These are phyloP conservation scores for Acacia melanoxylon DNA, from an alignment of 306 rosid genomes.

Conservation along the genomic window DNA sequence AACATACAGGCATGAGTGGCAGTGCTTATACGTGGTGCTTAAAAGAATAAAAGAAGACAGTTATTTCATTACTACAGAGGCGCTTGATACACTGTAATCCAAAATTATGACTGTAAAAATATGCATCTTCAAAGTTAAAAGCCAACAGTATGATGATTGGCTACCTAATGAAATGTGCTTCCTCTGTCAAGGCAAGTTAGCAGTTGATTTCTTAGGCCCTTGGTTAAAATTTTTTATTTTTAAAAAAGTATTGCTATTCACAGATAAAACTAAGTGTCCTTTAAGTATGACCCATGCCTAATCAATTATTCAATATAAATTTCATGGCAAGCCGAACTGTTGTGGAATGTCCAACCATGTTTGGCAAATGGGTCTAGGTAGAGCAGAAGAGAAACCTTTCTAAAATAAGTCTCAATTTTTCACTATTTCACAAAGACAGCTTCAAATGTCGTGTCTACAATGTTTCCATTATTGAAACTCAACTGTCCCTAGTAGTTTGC, in stretches of 20 bases:
- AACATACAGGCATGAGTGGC: too few species aligned
- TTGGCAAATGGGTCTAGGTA: background rate
- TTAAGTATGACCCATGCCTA: conserved; percentile 1
- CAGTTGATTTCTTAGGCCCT: conserved; percentile 1
- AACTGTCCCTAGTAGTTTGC: background rate
- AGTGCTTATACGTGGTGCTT: too few species aligned
- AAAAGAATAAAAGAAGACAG: too few species aligned
- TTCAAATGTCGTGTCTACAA: background rate
- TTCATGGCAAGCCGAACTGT: background rate
- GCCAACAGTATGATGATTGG: background rate
- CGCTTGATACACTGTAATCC: too few species aligned
- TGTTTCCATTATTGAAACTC: background rate
- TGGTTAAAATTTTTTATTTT: background rate
- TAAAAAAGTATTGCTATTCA: background rate
- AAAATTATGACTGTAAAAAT: too few species aligned
- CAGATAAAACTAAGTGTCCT: background rate
- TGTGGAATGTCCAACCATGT: background rate
- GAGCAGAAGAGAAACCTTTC: background rate
- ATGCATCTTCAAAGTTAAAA: too few species aligned
- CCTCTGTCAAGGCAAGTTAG: conserved; percentile 3
- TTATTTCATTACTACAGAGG: too few species aligned
- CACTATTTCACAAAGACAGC: background rate
- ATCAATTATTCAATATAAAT: background rate
- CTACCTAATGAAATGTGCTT: background rate
- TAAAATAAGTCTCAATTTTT: background rate